Evolutionary conservation across 805 yeast species (phyloP), one percentile per base, ranked within the genome.

Genomic region (Cyberlindnera misumaiensis): DNA sequence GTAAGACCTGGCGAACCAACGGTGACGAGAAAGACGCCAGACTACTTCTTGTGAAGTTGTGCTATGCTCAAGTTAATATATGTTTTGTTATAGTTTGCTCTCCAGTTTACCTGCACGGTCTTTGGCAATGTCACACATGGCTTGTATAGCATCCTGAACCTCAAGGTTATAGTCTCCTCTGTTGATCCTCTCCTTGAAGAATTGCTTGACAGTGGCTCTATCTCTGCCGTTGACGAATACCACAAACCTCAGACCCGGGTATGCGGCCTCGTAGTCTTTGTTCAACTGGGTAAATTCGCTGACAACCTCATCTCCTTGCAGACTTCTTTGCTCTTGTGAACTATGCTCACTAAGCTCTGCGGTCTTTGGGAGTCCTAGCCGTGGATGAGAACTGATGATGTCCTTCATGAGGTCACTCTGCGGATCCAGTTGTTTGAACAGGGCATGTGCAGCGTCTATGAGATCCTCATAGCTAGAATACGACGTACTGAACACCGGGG

Each of bases 1-100:
- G 88, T 93, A 44, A 80, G 98, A 66, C 96, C 97, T 11, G 96
- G 96, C 43, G 98, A 90, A 68, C 97, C 98, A 41, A 85, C 95
- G 9, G 97, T 89, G 29, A 85, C 95, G 32, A 79, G 97, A 64
- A 88, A 90, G 62, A 89, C 97, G 9, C 97, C 98, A 11, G 97
- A 90, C 65, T 90, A 90, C 64, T 90, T 90, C 75, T 74, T 88
- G 63, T 85, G 67, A 72, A 29, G 27, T 18, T 28, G 15, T 32
- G 27, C 20, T 30, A 16, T n/a, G 25, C 15, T 12, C 12, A 30
- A 15, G n/a, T n/a, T 15, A 16, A 8, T 22, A 24, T 16, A 16
- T 20, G 9, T 32, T 5, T 64, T 28, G 4, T 30, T 26, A 38
- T 16, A 41, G 38, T 39, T 63, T 44, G 42, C 66, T 61, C 22